A percentile compares a stretch with the other conserved stretches of the same genome.
phyloP scores from a whole-genome alignment of 164 flowering plant species.

The Vitis cinerea region DNA sequence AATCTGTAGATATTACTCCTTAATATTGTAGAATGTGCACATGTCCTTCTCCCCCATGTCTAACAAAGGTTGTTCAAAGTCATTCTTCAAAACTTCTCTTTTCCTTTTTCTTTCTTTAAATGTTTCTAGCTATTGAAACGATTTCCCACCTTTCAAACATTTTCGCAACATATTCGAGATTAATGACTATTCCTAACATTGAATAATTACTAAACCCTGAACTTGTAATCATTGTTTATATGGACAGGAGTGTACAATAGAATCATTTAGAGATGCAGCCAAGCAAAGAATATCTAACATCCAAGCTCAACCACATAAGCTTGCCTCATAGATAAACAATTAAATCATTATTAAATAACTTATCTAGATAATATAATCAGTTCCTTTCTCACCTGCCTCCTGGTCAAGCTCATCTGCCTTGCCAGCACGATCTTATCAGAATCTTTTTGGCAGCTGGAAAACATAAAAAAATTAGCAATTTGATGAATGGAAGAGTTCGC shows the following conservation, averaged over 20 bases:
- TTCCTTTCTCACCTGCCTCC: constrained; percentile 75
- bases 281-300: neutral
- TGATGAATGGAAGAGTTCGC: neutral
- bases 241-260: neutral
- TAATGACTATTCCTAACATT: too few relatives aligned
- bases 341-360: neutral
- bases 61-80: too few relatives aligned
- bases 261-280: neutral
- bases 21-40: too few relatives aligned
- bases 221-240: neutral
- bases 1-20: too few relatives aligned
- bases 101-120: too few relatives aligned
- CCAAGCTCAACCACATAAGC: neutral
- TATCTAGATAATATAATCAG: neutral
- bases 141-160: too few relatives aligned
- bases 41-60: too few relatives aligned
- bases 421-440: constrained; percentile 94
- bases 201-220: too few relatives aligned
- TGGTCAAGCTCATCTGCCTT: constrained; percentile 84
- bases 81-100: too few relatives aligned
- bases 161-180: too few relatives aligned
- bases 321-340: neutral
- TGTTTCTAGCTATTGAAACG: too few relatives aligned
- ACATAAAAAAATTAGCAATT: constrained; percentile 2
- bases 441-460: constrained; percentile 65